Base-by-base conservation (phyloP, 768 basidiomycete species). In the Trichaptum fuscoviolaceum region DNA sequence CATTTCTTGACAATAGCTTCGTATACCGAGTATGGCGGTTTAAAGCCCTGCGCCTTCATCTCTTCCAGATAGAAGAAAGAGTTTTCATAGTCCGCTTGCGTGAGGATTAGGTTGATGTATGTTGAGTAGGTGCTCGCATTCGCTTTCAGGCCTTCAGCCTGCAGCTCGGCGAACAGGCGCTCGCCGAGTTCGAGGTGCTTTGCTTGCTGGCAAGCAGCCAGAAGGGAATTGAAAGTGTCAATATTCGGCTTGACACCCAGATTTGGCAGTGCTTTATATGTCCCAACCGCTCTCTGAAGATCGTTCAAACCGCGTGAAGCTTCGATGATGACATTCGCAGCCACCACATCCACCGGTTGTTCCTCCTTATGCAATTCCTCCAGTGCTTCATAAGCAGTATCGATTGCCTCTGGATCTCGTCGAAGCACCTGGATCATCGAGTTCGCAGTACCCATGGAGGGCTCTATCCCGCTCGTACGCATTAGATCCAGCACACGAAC, bases 11-110 rank as follows among this genome's bases (percentile, higher is more conserved):
- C 76, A 66, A 95, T 77, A 1, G 79, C 77, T 35, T 84, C 81
- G 75, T 95, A 95, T 34, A 89, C 76, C 1, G 72, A 71, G 26
- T 71, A 71, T 10, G 84, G 74, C 0, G 93, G 92, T n/a, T 79
- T 71, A 70, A 85, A 79, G 9, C 79, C 79, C 36, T 82, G 82
- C 0, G 80, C 76, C 75, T 95, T 95, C 90, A 93, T 92, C 79
- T 92, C 90, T 74, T 95, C 93, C 35, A 96, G 82, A 76, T 92
- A 94, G 73, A 87, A 88, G 77, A 95, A 95, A 0, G 93, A 92
- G 68, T 93, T 92, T 72, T 95, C 93, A 75, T 93, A 96, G 2
- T 78, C 80, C 8, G 83, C 75, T 71, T 91, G 89, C 0, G 87
- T 86, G 17, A 95, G 81, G 72, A 87, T 90, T 3, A 95, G 82